Evolutionary conservation across 2,329 filamentous ascomycete species (phyloP), one percentile per base, ranked within the genome.

Genomic region (Aphanoascus verrucosus): DNA sequence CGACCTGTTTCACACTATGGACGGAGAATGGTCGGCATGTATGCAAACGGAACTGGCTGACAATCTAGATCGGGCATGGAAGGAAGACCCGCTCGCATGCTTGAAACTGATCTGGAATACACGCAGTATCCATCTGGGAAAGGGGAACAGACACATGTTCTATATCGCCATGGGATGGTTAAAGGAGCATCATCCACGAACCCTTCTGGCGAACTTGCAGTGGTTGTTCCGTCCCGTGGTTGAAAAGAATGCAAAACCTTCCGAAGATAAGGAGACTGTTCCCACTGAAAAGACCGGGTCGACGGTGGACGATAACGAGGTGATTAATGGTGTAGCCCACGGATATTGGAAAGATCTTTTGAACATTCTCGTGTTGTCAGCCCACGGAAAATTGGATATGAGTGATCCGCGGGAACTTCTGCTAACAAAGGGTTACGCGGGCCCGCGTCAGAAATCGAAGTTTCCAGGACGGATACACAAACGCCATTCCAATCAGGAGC

Each of bases 271-370:
- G 2, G 67, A 66, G 14, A 55, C 69, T n/a, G 64, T 71, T 1
- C 57, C 71, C 2, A 58, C 68, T 11, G 63, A 67, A 2, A 58
- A 62, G 49, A 55, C 55, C 8, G 57, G 57, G 2, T 58, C 61
- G 11, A 61, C 64, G 0, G 62, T 65, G 1, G 64, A 70, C 12
- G 70, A 74, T 5, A 70, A 71, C 53, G 72, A 79, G 38, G 69
- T 77, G 14, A 64, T 65, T 44, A 63, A 77, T 37, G 74, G 75
- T 0, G 71, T 78, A 1, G 68, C 80, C 3, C 80, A 82, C 49
- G 78, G 80, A 0, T 82, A 82, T 64, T 83, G 78, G 78, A 82
- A 82, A 58, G 79, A 82, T 60, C 65, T 82, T 2, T 65, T 81
- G 1, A 82, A 82, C 58, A 69, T 82, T 2, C 68, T 82, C 0